Conservation (phyloP, 2,329 filamentous ascomycete genomes). For the Colletotrichum orchidophilum region DNA sequence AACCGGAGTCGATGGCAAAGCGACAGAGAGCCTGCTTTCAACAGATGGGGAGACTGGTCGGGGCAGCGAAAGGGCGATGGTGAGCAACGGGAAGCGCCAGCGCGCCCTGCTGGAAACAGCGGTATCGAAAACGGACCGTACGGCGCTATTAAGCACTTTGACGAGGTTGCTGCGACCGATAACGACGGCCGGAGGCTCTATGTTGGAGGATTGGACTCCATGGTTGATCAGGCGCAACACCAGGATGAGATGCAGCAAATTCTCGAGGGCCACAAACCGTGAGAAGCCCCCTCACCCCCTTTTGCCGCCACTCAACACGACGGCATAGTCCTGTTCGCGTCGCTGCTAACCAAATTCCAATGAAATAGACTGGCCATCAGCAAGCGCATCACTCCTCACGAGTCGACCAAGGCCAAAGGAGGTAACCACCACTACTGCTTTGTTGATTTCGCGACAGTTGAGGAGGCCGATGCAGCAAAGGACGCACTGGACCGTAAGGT, state of each 20-base stretch:
- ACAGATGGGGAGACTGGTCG: conserved; percentile 57
- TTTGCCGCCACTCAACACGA: too few relatives aligned
- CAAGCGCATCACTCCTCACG: conserved; percentile 67
- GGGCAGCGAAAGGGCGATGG: conserved; percentile 31
- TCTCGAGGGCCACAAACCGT: conserved; percentile 57
- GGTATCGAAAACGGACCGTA: conserved; percentile 40
- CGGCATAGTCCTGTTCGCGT: neutral
- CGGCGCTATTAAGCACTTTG: conserved; percentile 43
- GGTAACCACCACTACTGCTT: conserved; percentile 73
- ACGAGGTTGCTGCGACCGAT: conserved; percentile 40
- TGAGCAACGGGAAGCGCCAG: neutral
- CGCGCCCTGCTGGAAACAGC: neutral
- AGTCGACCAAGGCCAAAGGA: conserved; percentile 58
- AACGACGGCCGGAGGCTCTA: conserved; percentile 54
- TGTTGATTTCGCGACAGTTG: conserved; percentile 66
- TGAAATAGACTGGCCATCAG: conserved; percentile 44
- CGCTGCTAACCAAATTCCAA: conserved; percentile 36
- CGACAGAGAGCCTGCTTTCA: conserved; percentile 41
- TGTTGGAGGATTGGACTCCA: conserved; percentile 60
- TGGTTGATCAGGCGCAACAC: conserved; percentile 58
- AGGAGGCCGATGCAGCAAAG: conserved; percentile 64
- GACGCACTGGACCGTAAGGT: conserved; percentile 48
- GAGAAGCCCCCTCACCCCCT: conserved; percentile 34
- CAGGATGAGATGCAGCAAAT: conserved; percentile 56
- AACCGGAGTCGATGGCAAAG: conserved; percentile 33